Percentiles rank a stretch among this genome's conserved stretches.
phyloP scores from a whole-genome alignment of 441 rosid genomes.

The Sinapis alba region DNA sequence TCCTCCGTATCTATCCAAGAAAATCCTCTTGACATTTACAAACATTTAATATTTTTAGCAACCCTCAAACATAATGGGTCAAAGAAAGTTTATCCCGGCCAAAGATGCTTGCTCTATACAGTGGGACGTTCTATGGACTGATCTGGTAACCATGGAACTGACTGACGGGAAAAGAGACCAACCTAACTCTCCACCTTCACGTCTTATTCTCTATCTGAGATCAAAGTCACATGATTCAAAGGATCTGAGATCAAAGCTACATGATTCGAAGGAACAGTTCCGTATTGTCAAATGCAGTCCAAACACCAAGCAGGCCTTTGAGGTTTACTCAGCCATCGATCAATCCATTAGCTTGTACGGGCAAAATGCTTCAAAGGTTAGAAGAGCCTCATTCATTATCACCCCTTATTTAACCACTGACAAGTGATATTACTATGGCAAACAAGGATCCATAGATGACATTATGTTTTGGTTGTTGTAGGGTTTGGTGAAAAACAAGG shows the following conservation, averaged over 20 bases:
- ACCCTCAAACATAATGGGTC: constrained; percentile 83
- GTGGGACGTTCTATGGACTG: constrained; percentile 79
- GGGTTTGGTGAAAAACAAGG: constrained; percentile 78
- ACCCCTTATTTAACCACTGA: neutral
- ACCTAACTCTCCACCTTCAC: constrained; percentile 74
- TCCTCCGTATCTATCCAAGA: constrained; percentile 12
- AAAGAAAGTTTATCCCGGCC: constrained; percentile 87
- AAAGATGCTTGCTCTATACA: constrained; percentile 92
- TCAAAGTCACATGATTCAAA: neutral
- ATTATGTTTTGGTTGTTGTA: constrained; percentile 22
- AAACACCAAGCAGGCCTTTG: constrained; percentile 73
- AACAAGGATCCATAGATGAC: neutral
- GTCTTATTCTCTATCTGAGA: constrained; percentile 57
- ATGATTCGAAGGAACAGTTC: constrained; percentile 74
- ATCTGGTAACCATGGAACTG: constrained; percentile 86
- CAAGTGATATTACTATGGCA: neutral
- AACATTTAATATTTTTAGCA: constrained; percentile 56
- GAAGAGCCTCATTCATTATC: constrained; percentile 24
- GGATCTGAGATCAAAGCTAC: constrained; percentile 43
- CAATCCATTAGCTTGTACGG: constrained; percentile 76
- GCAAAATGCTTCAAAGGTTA: constrained; percentile 57
- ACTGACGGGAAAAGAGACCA: constrained; percentile 84
- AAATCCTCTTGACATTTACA: constrained; percentile 9
- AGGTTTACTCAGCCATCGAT: constrained; percentile 76
- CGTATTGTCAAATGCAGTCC: constrained; percentile 77